Evolutionary conservation across 352 stramenopile genomes (phyloP), one percentile per base, ranked within the genome.

Genomic region (Elongisporangium undulatum): DNA sequence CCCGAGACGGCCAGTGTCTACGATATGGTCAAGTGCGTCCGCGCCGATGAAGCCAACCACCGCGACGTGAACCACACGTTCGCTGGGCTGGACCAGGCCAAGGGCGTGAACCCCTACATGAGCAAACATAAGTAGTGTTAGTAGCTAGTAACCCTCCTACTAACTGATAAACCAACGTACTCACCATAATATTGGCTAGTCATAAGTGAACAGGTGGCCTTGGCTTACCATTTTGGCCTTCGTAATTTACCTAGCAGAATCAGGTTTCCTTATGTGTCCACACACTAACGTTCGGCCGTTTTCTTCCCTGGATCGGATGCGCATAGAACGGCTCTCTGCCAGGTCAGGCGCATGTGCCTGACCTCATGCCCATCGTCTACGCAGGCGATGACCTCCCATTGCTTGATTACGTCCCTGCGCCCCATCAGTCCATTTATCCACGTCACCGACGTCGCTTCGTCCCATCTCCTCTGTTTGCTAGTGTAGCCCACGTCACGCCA

Each of bases 61-160:
- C 74, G 90, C 56, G 79, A 95, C 52, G 85, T 96, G 53, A 97
- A 97, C 75, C 87, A 97, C 66, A 82, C 75, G 16, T 84, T 94
- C 24, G 79, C 79, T 15, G 58, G 75, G 10, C 55, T 88, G 57
- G 72, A 89, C 52, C 70, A 79, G 56, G 67, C 76, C 17, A 84
- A 82, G 34, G 75, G 65, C 34, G 74, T 88, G 16, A 88, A 69
- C 20, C 78, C 78, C 2, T 88, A 66, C 29, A 58, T 73, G 9
- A 1, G 57, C 34, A 59, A 21, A 9, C 59, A 73, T 39, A 56
- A 74, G 22, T 17, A 53, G 38, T 55, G n/a, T n/a, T n/a, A n/a
- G n/a, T n/a, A n/a, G n/a, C n/a, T n/a, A n/a, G n/a, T n/a, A n/a
- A n/a, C n/a, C n/a, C n/a, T n/a, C n/a, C n/a, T n/a, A n/a, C n/a